A percentile compares a stretch with the other conserved stretches of the same genome.
phyloP scores from a whole-genome alignment of 768 basidiomycete species.

The Lactarius tabidus region DNA sequence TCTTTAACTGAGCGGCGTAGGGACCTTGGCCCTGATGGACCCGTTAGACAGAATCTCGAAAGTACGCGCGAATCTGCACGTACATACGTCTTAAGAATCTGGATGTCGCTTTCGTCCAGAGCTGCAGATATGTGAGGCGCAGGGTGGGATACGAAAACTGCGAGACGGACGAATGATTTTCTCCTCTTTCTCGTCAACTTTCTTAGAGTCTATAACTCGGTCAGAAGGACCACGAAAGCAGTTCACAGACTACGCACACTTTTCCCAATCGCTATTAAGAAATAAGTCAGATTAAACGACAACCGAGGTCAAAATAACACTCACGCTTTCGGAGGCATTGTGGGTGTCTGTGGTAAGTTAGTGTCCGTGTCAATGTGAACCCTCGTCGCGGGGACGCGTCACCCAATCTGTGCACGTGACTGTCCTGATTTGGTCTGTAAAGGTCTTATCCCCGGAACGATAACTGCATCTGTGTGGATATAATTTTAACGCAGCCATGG shows the following conservation, averaged over 20 bases:
- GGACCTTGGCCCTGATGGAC: conserved; percentile 88
- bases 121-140: conserved; percentile 43
- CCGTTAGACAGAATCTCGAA: conserved; percentile 4
- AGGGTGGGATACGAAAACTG: not conserved
- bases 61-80: conserved; percentile 27
- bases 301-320: conserved; percentile 33
- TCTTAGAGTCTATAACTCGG: conserved; percentile 67
- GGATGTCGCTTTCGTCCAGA: conserved; percentile 97
- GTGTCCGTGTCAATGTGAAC: conserved; percentile 10
- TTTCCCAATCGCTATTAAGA: conserved; percentile 90
- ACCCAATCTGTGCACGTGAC: conserved; percentile 26
- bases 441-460: conserved; percentile 2
- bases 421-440: conserved; percentile 4
- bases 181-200: conserved; percentile 79
- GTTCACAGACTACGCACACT: conserved; percentile 56
- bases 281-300: conserved; percentile 9
- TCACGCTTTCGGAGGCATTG: conserved; percentile 95
- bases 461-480: not conserved
- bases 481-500: conserved; percentile 49
- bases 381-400: conserved; percentile 34
- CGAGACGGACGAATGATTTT: conserved; percentile 63
- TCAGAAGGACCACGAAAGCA: not conserved
- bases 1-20: conserved; percentile 84
- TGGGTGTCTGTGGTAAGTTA: conserved; percentile 27
- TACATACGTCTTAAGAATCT: conserved; percentile 98